Evolutionary conservation across 345 rosid genomes (phyloP), one percentile per base, ranked within the genome.

Genomic region (Rhodamnia rubescens): DNA sequence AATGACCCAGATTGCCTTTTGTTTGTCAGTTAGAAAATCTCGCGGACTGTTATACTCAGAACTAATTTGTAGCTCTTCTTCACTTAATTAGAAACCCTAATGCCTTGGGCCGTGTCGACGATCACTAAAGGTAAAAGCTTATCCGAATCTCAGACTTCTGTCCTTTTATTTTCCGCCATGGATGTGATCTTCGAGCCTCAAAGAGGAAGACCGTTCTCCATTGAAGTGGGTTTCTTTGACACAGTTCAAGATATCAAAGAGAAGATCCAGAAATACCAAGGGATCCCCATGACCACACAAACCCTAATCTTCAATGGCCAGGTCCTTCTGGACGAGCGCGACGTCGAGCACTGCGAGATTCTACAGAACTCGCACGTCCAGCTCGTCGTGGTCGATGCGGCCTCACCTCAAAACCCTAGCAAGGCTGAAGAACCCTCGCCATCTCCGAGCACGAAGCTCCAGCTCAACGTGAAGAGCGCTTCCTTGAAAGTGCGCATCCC

Each of bases 211-310:
- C 86, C 91, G 22, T 94, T 96, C 92, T 87, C 93, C 86, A 93
- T 96, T 83, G 98, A 95, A 92, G 85, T 95, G 44, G 95, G 98
- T 52, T 95, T 87, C 90, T 94, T 90, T 18, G 99, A 96, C 58
- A 92, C 97, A 2, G 93, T 96, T 26, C 88, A 90, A 8, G 95
- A 94, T 83, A 96, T 96, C 92, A 95, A 95, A 89, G 90, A 92
- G 54, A 95, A 96, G 86, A 89, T 96, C 26, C 90, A 92, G 6
- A 95, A 94, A 83, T 92, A 93, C 90, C 95, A 92, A 49, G 89
- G 88, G 11, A 94, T 95, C 7, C 94, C 98, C 49, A 50, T 92
- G 5, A 56, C 85, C 24, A 88, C 85, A 50, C 98, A 96, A 89
- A 93, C 94, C 83, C 90, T 95, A 56, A 78, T 92, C 74, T 94